Base-by-base conservation (phyloP, 2,329 filamentous ascomycete genomes). In the Pseudocercospora cruenta region DNA sequence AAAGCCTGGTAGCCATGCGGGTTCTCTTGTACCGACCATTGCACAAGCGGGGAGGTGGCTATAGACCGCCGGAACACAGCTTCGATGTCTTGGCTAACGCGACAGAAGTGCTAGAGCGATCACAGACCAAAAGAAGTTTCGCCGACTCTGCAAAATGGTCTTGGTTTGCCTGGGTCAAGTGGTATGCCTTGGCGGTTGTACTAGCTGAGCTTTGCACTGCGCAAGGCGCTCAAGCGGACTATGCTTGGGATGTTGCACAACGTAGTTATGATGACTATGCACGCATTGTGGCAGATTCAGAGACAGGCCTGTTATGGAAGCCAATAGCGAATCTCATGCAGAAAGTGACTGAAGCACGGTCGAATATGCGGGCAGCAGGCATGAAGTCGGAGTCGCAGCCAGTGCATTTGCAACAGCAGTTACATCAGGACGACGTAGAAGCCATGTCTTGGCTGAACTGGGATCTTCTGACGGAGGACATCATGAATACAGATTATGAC, bases 131-230 rank as follows among this genome's bases (percentile, higher is more conserved):
- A 47, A 51, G 62, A 16, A 43, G 54, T 3, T 26, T 31, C 12
- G 26, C 16, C 16, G 62, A 59, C 14, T 67, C 60, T 31, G 39
- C 59, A 16, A 53, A 54, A 47, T 67, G 58, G 62, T 54, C 62
- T 3, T 67, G 66, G 62, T 65, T 65, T 55, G 51, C 63, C 4
- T 65, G 66, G 62, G 36, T 64, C 21, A 67, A 65, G 49, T 67
- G 66, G 66, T 67, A 67, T 33, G 66, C 66, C 19, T 55, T 67
- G 12, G 66, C 66, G 22, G 55, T 65, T 28, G 66, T 67, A 10
- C 59, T 67, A 3, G 63, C 55, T 39, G 66, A 67, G 62, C 60
- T 67, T 7, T 65, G 62, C 47, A 45, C 58, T 14, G 28, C 39
- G 16, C 57, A 24, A 14, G 62, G 49, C 8, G 16, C 49, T 7